Evolutionary conservation across 495 filamentous ascomycete species (phyloP).

Genomic region (Aspergillus sclerotiicarbonarius): DNA sequence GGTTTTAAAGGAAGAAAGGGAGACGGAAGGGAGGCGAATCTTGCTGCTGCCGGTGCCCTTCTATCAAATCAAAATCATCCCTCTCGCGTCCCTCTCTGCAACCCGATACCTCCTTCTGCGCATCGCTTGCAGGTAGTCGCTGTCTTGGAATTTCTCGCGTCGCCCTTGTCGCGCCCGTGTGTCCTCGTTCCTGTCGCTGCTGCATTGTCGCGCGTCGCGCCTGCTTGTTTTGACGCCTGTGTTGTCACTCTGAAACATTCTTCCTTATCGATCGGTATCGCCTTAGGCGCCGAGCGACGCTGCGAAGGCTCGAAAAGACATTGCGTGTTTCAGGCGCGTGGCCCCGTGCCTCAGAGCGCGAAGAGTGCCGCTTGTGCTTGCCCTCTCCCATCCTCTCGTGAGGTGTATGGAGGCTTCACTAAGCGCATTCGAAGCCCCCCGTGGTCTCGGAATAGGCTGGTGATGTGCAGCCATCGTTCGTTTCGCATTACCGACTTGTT

Average conservation of each 20-base stretch:
- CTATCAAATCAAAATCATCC: constrained; percentile 19
- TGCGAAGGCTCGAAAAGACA: constrained; percentile 9
- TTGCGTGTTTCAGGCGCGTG: constrained; percentile 20
- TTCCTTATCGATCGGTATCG: constrained; percentile 20
- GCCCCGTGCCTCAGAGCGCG: constrained; percentile 18
- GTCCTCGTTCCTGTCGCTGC: constrained; percentile 20
- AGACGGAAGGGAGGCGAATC: constrained; percentile 22
- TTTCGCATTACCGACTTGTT: constrained; percentile 16
- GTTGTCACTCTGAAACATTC: constrained; percentile 28
- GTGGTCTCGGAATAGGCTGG: constrained; percentile 14
- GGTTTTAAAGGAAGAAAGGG: constrained; percentile 28
- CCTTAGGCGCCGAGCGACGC: constrained; percentile 13
- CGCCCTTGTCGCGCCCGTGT: constrained; percentile 22
- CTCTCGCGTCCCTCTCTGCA: constrained; percentile 13
- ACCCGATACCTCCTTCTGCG: constrained; percentile 11
- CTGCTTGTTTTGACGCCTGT: constrained; percentile 25
- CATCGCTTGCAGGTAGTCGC: constrained; percentile 15
- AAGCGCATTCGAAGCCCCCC: constrained; percentile 14
- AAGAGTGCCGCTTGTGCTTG: constrained; percentile 12
- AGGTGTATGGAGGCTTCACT: constrained; percentile 16
- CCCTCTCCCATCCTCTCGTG: constrained; percentile 3
- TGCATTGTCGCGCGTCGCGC: constrained; percentile 29
- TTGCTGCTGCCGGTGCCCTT: constrained; percentile 23
- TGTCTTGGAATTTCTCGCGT: constrained; percentile 22
- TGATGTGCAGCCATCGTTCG: constrained; percentile 22